These are phyloP conservation scores for Suillus paluster DNA, from an alignment of 768 basidiomycete species.

Conservation along the genomic window DNA sequence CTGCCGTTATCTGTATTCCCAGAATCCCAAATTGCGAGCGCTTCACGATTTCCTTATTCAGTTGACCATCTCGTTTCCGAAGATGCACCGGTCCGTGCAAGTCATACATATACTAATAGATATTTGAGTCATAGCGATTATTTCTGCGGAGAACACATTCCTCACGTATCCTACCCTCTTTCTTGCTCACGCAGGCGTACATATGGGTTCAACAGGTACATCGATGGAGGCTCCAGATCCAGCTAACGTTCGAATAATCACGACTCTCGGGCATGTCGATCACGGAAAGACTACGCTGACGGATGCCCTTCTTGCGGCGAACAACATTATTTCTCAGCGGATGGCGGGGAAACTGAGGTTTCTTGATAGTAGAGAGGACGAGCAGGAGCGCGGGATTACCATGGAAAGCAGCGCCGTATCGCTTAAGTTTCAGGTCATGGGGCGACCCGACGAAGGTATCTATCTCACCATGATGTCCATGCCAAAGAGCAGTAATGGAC, in stretches of 20 bases:
- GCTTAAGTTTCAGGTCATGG: constrained; percentile 82
- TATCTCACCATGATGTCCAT: constrained; percentile 16
- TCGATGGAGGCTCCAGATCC: constrained; percentile 33
- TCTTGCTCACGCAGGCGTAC: neutral
- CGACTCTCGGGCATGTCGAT: constrained; percentile 89
- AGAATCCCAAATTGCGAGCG: too few species aligned
- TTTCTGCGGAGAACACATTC: neutral
- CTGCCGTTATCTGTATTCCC: too few species aligned
- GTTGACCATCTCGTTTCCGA: constrained; percentile 6
- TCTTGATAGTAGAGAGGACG: constrained; percentile 94
- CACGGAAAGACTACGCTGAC: constrained; percentile 97
- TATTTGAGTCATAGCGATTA: neutral
- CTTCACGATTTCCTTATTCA: neutral
- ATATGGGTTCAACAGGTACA: neutral
- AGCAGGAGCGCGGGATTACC: constrained; percentile 96
- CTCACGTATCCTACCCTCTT: neutral
- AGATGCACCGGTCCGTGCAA: neutral
- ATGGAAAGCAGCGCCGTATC: constrained; percentile 99
- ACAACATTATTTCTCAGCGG: constrained; percentile 93
- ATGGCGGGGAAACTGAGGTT: constrained; percentile 98
- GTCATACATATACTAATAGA: neutral
- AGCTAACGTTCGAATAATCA: constrained; percentile 72
- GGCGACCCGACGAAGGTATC: constrained; percentile 62
- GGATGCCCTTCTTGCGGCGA: constrained; percentile 94
- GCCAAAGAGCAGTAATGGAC: constrained; percentile 36